phyloP scores from a whole-genome alignment of 1,139 yeast species.

The Kurtzmaniella quercitrusa region DNA sequence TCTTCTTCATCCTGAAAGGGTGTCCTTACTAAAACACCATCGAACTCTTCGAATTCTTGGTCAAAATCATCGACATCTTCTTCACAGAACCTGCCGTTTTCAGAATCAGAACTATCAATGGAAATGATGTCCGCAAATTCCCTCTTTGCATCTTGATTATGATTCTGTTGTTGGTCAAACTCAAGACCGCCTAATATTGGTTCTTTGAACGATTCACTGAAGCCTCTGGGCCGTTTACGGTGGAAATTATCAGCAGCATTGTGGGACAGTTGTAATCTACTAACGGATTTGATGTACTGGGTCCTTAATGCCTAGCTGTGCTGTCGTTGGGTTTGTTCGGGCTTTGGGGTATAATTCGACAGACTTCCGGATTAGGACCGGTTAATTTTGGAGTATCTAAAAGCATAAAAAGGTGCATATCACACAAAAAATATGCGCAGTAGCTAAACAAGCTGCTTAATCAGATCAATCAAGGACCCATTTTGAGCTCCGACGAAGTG shows the following conservation, averaged over 20 bases:
- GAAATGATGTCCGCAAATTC: conserved; percentile 9
- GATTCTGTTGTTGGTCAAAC: conserved; percentile 3
- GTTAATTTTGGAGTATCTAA: too few relatives aligned
- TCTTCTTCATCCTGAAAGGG: conserved; percentile 12
- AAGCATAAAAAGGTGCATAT: too few relatives aligned
- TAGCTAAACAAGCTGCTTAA: too few relatives aligned
- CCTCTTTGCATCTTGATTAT: conserved; percentile 2
- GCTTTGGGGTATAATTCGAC: too few relatives aligned
- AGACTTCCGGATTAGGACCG: too few relatives aligned
- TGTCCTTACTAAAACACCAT: conserved; percentile 10
- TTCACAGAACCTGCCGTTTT: conserved; percentile 9
- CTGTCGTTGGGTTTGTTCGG: too few relatives aligned
- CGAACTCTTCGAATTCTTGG: conserved; percentile 13
- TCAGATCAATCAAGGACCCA: too few relatives aligned
- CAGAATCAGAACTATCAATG: conserved; percentile 13
- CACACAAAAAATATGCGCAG: too few relatives aligned
- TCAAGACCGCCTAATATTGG: conserved; percentile 2
- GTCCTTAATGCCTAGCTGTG: too few relatives aligned
- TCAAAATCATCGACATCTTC: conserved; percentile 9
- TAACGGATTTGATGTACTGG: too few relatives aligned
- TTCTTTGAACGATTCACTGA: conserved; percentile 34
- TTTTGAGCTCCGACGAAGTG: too few relatives aligned
- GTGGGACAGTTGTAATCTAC: not conserved
- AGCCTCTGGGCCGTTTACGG: conserved; percentile 46
- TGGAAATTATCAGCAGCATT: conserved; percentile 21